Percentiles rank a stretch among this genome's conserved stretches.
These are phyloP conservation scores for Entophlyctis luteolus DNA, from an alignment of 192 early-diverging fungal species.

Conservation along the genomic window DNA sequence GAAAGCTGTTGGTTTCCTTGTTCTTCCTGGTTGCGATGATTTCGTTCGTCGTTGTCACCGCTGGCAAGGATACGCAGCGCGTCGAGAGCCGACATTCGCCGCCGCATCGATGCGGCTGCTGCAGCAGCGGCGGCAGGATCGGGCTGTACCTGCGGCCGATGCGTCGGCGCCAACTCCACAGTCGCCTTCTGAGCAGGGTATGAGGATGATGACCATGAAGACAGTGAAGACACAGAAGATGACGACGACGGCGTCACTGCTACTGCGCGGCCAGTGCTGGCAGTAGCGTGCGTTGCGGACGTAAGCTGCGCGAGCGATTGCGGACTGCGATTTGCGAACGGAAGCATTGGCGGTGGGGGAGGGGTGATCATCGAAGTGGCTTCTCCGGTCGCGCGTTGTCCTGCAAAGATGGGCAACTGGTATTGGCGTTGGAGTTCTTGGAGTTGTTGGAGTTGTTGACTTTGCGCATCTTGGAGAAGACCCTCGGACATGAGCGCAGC, in stretches of 20 bases:
- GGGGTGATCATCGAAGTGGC: background rate
- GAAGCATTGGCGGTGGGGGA: background rate
- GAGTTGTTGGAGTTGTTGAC: background rate
- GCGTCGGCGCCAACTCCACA: background rate
- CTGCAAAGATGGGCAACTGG: background rate
- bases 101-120: background rate
- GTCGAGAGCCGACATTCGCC: background rate
- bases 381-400: too few species aligned
- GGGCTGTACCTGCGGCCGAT: background rate
- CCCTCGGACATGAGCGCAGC: too few species aligned
- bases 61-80: background rate
- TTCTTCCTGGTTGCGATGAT: background rate
- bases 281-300: background rate
- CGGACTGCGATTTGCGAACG: background rate
- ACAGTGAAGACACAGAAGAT: background rate
- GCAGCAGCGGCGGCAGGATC: background rate
- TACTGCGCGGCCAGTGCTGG: background rate
- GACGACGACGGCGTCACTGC: background rate
- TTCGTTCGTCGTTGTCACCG: background rate
- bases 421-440: background rate
- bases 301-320: background rate
- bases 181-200: background rate
- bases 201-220: background rate
- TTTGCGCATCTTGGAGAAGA: too few species aligned
- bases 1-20: background rate